phyloP scores from a whole-genome alignment of 2,329 filamentous ascomycete species.

The Periconia sp. region DNA sequence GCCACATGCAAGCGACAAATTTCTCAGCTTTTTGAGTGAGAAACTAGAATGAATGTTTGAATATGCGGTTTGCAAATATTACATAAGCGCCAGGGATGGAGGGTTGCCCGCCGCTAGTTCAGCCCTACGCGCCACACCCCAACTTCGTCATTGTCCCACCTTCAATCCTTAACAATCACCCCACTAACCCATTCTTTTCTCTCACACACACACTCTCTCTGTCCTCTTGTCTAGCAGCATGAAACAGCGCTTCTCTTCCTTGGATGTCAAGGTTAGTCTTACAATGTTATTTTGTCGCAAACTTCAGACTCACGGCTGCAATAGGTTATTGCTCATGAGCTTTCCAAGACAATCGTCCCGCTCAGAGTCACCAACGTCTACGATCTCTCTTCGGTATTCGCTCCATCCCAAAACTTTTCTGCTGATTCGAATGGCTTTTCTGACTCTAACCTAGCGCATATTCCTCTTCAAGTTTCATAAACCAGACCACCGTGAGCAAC shows the following conservation, averaged over 20 bases:
- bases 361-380: conserved; percentile 92
- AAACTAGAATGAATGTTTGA: background rate
- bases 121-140: conserved; percentile 24
- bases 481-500: conserved; percentile 82
- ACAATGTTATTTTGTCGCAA: background rate
- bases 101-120: conserved; percentile 11
- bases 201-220: background rate
- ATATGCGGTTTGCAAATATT: background rate
- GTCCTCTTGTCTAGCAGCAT: conserved; percentile 46
- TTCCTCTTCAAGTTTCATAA: conserved; percentile 95
- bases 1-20: background rate
- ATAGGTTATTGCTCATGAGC: conserved; percentile 92
- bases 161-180: conserved; percentile 20
- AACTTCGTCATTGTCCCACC: conserved; percentile 34
- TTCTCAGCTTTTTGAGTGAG: background rate
- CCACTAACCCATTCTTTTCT: conserved; percentile 10
- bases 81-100: conserved; percentile 10
- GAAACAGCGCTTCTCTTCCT: conserved; percentile 80
- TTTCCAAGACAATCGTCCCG: conserved; percentile 72
- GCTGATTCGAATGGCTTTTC: background rate
- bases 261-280: conserved; percentile 67
- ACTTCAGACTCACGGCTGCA: background rate
- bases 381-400: conserved; percentile 76
- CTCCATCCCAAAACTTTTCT: background rate
- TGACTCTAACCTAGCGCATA: conserved; percentile 63